Conservation (phyloP, 352 stramenopile species). For the Phytophthora rubi region DNA sequence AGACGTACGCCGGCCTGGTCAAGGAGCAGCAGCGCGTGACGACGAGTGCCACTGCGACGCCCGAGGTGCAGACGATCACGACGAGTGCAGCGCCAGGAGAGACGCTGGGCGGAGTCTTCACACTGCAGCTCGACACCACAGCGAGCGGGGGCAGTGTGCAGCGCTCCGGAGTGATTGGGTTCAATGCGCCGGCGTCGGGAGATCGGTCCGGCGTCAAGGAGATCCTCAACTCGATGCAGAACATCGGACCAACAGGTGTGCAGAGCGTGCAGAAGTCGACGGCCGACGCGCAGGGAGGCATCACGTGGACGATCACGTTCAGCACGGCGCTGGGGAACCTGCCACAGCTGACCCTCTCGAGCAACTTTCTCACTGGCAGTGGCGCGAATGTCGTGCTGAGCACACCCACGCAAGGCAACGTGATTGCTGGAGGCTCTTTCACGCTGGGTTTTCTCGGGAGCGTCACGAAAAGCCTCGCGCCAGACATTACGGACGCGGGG, state of each 20-base stretch:
- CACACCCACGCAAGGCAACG: conserved; percentile 65
- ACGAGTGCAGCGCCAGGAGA: conserved; percentile 84
- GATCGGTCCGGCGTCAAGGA: conserved; percentile 61
- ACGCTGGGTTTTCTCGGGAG: conserved; percentile 91
- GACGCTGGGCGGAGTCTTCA: conserved; percentile 90
- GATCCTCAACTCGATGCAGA: conserved; percentile 85
- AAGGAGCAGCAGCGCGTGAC: conserved; percentile 91
- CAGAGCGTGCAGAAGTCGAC: conserved; percentile 63
- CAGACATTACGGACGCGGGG: conserved; percentile 70
- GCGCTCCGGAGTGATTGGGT: conserved; percentile 93
- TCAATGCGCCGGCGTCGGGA: conserved; percentile 64
- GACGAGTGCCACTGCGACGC: conserved; percentile 63
- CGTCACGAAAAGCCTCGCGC: conserved; percentile 86
- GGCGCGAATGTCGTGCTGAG: conserved; percentile 73
- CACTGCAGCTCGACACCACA: conserved; percentile 92
- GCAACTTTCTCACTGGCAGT: conserved; percentile 71
- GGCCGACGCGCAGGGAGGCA: conserved; percentile 85
- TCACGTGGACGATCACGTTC: conserved; percentile 94
- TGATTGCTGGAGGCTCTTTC: conserved; percentile 89
- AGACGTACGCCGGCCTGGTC: conserved; percentile 82
- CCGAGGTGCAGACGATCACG: conserved; percentile 88
- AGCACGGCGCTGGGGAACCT: conserved; percentile 65
- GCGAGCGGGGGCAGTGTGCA: conserved; percentile 85
- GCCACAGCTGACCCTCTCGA: conserved; percentile 64
- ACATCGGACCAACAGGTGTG: conserved; percentile 65